Percentiles rank a stretch among this genome's conserved stretches.
Evolutionary conservation across 164 flowering plant species (phyloP).

Genomic region (Buxus sempervirens): DNA sequence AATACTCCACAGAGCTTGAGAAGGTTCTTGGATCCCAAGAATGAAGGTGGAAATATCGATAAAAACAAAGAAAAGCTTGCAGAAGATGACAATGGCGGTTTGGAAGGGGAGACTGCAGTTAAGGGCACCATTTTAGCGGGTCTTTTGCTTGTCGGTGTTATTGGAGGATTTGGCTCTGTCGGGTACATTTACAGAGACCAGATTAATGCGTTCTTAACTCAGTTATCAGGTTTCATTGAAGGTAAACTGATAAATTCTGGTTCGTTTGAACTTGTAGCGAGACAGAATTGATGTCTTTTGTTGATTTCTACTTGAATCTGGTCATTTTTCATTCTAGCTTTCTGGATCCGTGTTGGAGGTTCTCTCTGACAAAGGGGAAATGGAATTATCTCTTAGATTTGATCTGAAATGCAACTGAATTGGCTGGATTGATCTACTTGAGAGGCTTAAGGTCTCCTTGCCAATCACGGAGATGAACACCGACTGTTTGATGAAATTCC

Average conservation of each 20-base stretch:
- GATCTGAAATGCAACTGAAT: neutral
- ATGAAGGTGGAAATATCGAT: constrained; percentile 20
- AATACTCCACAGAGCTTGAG: constrained; percentile 42
- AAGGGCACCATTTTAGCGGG: constrained; percentile 92
- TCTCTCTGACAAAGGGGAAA: neutral
- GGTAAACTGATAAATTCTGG: constrained; percentile 35
- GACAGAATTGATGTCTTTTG: neutral
- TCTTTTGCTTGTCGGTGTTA: constrained; percentile 73
- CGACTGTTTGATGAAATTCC: no score
- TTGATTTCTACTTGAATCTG: neutral
- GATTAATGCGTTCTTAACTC: constrained; percentile 74
- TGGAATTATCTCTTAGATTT: neutral
- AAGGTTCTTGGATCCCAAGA: constrained; percentile 42
- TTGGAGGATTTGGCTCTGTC: constrained; percentile 78
- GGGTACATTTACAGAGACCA: constrained; percentile 91
- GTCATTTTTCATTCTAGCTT: neutral
- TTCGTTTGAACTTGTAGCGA: neutral
- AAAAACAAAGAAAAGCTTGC: constrained; percentile 7
- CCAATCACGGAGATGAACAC: neutral
- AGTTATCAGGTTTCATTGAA: constrained; percentile 80
- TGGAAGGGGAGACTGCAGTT: constrained; percentile 47
- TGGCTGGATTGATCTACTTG: neutral
- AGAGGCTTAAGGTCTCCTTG: no score
- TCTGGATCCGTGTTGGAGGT: neutral
- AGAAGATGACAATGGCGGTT: constrained; percentile 22